Percentiles rank a stretch among this genome's conserved stretches.
Conservation (phyloP, 139 green algal species). For the Chlorella sp. region DNA sequence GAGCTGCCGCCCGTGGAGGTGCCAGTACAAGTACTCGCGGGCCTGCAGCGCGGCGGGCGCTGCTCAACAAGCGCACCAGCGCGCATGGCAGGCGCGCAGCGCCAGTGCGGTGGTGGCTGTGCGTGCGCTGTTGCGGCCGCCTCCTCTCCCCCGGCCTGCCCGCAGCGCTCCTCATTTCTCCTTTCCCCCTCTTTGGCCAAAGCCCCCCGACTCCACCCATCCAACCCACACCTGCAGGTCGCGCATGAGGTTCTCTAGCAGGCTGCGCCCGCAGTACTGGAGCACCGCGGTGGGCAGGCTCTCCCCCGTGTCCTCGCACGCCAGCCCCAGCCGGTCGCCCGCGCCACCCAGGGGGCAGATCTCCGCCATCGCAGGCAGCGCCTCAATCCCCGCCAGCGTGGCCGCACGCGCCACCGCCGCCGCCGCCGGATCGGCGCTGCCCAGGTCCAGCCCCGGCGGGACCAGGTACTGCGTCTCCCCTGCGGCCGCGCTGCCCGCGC, state of each 20-base stretch:
- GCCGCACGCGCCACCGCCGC: conserved; percentile 41
- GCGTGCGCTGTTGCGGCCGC: too few species aligned
- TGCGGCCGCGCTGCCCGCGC: neutral
- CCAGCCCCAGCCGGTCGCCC: conserved; percentile 90
- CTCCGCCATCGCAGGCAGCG: conserved; percentile 87
- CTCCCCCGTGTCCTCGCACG: conserved; percentile 85
- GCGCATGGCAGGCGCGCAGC: neutral
- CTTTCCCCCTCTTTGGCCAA: neutral
- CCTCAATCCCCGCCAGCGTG: conserved; percentile 60
- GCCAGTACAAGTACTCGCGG: conserved; percentile 94
- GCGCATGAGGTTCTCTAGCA: conserved; percentile 90
- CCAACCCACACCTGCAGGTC: conserved; percentile 78
- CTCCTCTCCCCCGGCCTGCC: neutral
- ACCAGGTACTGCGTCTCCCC: conserved; percentile 56
- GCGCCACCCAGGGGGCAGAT: conserved; percentile 95
- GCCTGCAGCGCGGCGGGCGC: conserved; percentile 50
- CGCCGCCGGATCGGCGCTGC: conserved; percentile 41
- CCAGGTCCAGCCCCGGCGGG: conserved; percentile 72
- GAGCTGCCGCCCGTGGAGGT: conserved; percentile 76
- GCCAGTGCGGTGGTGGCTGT: too few species aligned
- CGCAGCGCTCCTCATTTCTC: too few species aligned
- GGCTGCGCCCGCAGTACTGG: conserved; percentile 88
- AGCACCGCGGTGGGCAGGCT: conserved; percentile 92
- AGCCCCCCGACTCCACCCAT: neutral
- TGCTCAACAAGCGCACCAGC: neutral